Percentiles rank a stretch among this genome's conserved stretches.
Evolutionary conservation across 495 filamentous ascomycete genomes (phyloP).

Genomic region (Xylaria longipes): DNA sequence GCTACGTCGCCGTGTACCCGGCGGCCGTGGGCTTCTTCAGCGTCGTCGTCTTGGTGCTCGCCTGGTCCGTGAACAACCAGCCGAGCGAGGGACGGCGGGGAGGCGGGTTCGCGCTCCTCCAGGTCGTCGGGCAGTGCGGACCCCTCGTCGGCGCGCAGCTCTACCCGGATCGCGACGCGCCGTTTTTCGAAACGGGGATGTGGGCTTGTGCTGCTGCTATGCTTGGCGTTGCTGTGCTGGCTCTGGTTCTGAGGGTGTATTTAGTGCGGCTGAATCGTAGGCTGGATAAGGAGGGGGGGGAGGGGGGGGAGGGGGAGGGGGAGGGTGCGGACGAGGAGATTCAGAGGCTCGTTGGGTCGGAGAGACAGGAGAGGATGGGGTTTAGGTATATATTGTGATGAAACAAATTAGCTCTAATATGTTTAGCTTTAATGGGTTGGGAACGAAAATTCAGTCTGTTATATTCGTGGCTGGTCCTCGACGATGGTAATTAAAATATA

Average conservation of each 20-base stretch:
- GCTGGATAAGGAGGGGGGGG: constrained; percentile 50
- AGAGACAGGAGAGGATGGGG: constrained; percentile 22
- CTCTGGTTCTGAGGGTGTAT: constrained; percentile 60
- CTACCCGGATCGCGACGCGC: constrained; percentile 68
- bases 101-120: constrained; percentile 75
- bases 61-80: constrained; percentile 80
- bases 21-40: constrained; percentile 74
- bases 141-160: constrained; percentile 75
- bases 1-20: constrained; percentile 74
- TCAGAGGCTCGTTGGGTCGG: constrained; percentile 26
- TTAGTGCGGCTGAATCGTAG: constrained; percentile 63
- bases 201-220: constrained; percentile 70
- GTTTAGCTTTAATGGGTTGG: background rate
- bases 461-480: background rate
- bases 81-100: constrained; percentile 66
- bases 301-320: constrained; percentile 27
- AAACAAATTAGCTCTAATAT: background rate
- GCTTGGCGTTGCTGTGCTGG: constrained; percentile 65
- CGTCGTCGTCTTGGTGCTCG: constrained; percentile 73
- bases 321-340: constrained; percentile 32
- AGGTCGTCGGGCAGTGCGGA: constrained; percentile 73
- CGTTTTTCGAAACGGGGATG: constrained; percentile 70
- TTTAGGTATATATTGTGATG: constrained; percentile 50
- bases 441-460: background rate
- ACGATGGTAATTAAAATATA: background rate